A percentile compares a stretch with the other conserved stretches of the same genome.
Evolutionary conservation across 2,329 filamentous ascomycete species (phyloP).

Genomic region (Nemania sp.): DNA sequence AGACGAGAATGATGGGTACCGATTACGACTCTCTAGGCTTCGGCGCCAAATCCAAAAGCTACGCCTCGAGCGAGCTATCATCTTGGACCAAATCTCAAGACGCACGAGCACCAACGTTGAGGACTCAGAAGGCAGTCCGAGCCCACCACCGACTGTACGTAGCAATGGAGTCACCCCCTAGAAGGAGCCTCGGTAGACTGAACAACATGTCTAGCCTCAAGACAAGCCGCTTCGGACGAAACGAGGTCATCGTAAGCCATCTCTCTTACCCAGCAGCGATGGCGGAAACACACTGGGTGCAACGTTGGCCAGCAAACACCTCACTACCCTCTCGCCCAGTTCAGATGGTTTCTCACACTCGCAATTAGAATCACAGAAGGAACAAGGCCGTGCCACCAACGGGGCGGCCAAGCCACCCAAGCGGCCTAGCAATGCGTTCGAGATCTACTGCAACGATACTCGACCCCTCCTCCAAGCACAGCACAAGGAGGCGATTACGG

Average conservation of each 20-base stretch:
- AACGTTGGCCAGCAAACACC: conserved; percentile 52
- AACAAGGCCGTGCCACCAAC: conserved; percentile 42
- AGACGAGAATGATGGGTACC: conserved; percentile 82
- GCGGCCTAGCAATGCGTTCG: conserved; percentile 54
- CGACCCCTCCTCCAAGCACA: conserved; percentile 50
- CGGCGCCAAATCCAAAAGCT: conserved; percentile 88
- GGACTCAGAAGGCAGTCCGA: conserved; percentile 78
- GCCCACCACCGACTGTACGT: conserved; percentile 76
- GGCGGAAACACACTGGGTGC: conserved; percentile 44
- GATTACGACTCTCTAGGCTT: conserved; percentile 76
- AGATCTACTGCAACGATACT: conserved; percentile 57
- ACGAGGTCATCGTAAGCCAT: conserved; percentile 68
- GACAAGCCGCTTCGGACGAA: conserved; percentile 78
- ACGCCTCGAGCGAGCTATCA: conserved; percentile 79
- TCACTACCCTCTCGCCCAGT: conserved; percentile 51
- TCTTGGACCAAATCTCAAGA: conserved; percentile 72
- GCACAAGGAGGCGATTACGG: conserved; percentile 45
- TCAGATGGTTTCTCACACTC: conserved; percentile 59
- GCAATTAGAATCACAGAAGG: conserved; percentile 45
- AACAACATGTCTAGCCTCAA: conserved; percentile 60
- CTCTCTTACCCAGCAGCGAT: conserved; percentile 51
- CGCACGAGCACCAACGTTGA: conserved; percentile 75
- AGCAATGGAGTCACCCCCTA: not conserved
- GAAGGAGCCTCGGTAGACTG: conserved; percentile 24
- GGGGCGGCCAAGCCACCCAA: conserved; percentile 47